These are phyloP conservation scores for Prunus yedoensis DNA, from an alignment of 331 rosid genomes.

Conservation along the genomic window DNA sequence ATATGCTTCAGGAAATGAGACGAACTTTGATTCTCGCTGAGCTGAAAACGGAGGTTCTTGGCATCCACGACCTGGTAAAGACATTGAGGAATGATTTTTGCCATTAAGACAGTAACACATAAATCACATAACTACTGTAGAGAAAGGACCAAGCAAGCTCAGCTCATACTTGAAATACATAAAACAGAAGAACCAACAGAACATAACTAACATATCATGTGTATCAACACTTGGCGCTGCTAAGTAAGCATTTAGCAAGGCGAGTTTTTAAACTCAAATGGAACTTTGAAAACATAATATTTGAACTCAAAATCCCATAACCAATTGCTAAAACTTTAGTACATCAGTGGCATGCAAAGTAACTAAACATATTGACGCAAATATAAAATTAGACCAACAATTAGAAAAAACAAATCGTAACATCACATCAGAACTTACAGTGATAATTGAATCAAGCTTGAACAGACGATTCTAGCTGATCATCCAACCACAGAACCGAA, in stretches of 20 bases:
- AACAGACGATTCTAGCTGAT: constrained; percentile 82
- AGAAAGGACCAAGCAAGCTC: not conserved
- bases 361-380: not conserved
- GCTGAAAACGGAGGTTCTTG: constrained; percentile 77
- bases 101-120: not conserved
- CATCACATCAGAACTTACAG: constrained; percentile 48
- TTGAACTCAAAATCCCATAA: not conserved
- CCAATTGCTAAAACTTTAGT: not conserved
- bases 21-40: constrained; percentile 53
- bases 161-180: not conserved
- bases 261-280: not conserved
- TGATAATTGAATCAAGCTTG: constrained; percentile 86
- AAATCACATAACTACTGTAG: not conserved
- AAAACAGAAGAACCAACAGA: not conserved
- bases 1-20: constrained; percentile 91
- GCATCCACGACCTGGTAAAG: constrained; percentile 78
- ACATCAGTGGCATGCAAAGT: not conserved
- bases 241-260: not conserved
- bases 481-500: constrained; percentile 95
- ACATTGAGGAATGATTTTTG: constrained; percentile 15
- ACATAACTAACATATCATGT: not conserved
- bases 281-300: not conserved
- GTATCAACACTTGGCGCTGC: not conserved
- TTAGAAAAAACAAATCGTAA: not conserved
- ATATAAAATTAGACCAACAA: not conserved